Conservation (phyloP, 805 yeast species). For the Gaillardinia entomophila region DNA sequence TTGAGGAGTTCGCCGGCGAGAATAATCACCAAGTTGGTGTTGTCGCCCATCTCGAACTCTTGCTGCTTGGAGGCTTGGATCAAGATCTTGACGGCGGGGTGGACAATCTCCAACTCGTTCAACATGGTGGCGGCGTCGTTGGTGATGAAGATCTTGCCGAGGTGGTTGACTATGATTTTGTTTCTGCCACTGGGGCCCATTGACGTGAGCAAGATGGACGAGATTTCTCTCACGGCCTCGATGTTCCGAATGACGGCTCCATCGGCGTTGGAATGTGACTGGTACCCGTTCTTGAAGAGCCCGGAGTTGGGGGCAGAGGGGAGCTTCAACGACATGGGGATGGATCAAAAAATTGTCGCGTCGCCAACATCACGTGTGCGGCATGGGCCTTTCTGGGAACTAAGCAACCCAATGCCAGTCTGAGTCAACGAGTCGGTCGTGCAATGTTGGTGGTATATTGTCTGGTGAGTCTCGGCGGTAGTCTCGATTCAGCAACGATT, state of each 20-base stretch:
- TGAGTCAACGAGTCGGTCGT: no score
- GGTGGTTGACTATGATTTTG: slow-evolving; percentile 86
- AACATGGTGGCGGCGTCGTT: slow-evolving; percentile 98
- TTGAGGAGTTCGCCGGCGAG: slow-evolving; percentile 89
- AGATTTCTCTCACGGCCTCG: slow-evolving; percentile 89
- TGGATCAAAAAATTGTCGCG: no score
- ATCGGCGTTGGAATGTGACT: slow-evolving; percentile 78
- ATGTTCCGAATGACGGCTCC: slow-evolving; percentile 93
- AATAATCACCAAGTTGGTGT: slow-evolving; percentile 84
- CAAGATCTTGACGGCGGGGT: slow-evolving; percentile 93
- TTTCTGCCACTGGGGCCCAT: slow-evolving; percentile 98
- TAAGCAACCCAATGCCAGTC: no score
- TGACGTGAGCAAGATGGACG: slow-evolving; percentile 86
- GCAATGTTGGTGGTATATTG: no score
- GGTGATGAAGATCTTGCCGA: slow-evolving; percentile 83
- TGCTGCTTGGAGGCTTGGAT: slow-evolving; percentile 98
- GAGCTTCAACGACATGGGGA: slow-evolving; percentile 73
- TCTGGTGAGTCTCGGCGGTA: no score
- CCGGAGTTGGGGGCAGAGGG: slow-evolving; percentile 94
- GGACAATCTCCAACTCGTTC: slow-evolving; percentile 87
- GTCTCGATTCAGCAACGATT: no score
- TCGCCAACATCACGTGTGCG: no score
- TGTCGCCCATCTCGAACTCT: slow-evolving; percentile 96
- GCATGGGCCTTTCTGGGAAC: no score
- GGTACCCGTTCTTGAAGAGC: slow-evolving; percentile 92